Conservation (phyloP, 805 yeast species). For the Clavispora vitiphila region DNA sequence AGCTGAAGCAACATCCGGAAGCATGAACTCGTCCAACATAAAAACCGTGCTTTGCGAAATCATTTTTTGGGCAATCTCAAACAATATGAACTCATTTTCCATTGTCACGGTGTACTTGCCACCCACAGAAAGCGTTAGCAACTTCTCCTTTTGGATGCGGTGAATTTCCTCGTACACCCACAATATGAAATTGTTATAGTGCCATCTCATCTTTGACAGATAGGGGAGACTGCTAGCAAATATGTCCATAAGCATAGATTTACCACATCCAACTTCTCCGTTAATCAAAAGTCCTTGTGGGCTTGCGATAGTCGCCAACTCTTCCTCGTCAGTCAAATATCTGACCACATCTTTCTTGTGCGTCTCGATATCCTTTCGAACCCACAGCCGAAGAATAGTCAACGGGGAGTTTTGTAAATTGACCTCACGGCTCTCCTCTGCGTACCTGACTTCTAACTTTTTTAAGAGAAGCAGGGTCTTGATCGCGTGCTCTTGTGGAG, state of each 20-base stretch:
- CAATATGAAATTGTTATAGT: conserved; percentile 62
- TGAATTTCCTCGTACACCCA: conserved; percentile 66
- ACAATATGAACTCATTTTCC: conserved; percentile 60
- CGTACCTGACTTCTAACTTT: conserved; percentile 30
- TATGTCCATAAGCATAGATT: conserved; percentile 68
- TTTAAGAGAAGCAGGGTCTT: conserved; percentile 36
- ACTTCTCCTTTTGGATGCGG: conserved; percentile 42
- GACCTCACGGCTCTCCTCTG: conserved; percentile 13
- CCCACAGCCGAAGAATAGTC: conserved; percentile 12
- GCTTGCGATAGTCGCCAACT: conserved; percentile 45
- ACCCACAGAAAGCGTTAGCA: conserved; percentile 23
- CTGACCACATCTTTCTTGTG: conserved; percentile 37
- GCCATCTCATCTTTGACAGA: conserved; percentile 62
- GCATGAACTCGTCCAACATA: conserved; percentile 69
- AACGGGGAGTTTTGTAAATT: conserved; percentile 5
- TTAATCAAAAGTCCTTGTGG: conserved; percentile 63
- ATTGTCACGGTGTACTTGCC: conserved; percentile 17
- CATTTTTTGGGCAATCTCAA: conserved; percentile 65
- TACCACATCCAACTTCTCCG: conserved; percentile 73
- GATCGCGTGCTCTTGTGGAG: conserved; percentile 44
- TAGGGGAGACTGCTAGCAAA: conserved; percentile 65
- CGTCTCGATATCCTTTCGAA: conserved; percentile 26
- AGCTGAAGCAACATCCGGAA: conserved; percentile 73
- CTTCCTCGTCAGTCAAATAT: conserved; percentile 57
- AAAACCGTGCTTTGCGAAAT: conserved; percentile 52